These are phyloP conservation scores for Fusarium sp. DNA, from an alignment of 2,329 filamentous ascomycete genomes.

Conservation along the genomic window DNA sequence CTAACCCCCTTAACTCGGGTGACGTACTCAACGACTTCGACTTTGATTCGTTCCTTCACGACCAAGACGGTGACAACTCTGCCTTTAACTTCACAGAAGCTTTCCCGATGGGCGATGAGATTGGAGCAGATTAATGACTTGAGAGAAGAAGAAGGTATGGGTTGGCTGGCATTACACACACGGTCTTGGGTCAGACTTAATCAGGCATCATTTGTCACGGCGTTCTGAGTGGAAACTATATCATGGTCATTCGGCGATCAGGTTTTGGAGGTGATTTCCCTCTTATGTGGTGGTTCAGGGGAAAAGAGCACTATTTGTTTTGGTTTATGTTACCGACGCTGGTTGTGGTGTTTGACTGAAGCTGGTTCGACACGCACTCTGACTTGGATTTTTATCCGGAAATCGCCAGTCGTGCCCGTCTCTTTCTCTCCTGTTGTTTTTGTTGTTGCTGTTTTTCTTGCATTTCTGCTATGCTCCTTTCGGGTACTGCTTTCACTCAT, in stretches of 20 bases:
- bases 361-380: slow-evolving; percentile 30
- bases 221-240: slow-evolving; percentile 57
- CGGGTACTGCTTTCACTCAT: slow-evolving; percentile 24
- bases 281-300: slow-evolving; percentile 51
- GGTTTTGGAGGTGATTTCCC: slow-evolving; percentile 50
- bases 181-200: slow-evolving; percentile 54
- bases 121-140: slow-evolving; percentile 66
- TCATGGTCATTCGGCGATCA: slow-evolving; percentile 58
- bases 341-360: slow-evolving; percentile 35
- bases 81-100: slow-evolving; percentile 68
- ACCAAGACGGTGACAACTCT: slow-evolving; percentile 62
- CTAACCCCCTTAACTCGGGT: slow-evolving; percentile 65
- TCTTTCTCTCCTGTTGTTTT: slow-evolving; percentile 39
- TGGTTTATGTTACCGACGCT: slow-evolving; percentile 41
- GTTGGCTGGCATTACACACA: slow-evolving; percentile 48
- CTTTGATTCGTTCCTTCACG: slow-evolving; percentile 76
- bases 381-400: slow-evolving; percentile 36
- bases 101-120: slow-evolving; percentile 69
- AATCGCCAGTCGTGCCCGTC: slow-evolving; percentile 22
- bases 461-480: slow-evolving; percentile 34
- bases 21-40: slow-evolving; percentile 77
- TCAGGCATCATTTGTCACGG: slow-evolving; percentile 58
- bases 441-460: slow-evolving; percentile 21
- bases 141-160: slow-evolving; percentile 36
- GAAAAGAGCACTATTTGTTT: slow-evolving; percentile 51